phyloP scores from a whole-genome alignment of 2,329 filamentous ascomycete species.

The Nemania sp. region DNA sequence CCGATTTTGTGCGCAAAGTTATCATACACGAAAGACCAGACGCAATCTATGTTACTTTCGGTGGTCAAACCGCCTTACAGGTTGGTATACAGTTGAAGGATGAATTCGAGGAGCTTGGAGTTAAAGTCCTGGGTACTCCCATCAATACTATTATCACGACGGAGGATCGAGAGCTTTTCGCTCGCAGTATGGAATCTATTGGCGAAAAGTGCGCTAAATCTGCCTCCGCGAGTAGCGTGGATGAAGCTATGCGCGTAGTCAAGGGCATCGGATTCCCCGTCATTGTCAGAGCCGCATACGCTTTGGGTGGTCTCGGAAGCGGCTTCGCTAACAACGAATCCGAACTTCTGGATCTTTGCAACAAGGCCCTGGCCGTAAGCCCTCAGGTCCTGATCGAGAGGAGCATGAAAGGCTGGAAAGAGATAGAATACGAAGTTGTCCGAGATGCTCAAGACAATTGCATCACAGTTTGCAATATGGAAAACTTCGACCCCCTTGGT shows the following conservation, averaged over 20 bases:
- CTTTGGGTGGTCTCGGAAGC: constrained; percentile 90
- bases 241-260: constrained; percentile 87
- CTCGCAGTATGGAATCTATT: constrained; percentile 97
- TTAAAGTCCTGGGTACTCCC: constrained; percentile 92
- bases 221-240: constrained; percentile 83
- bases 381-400: constrained; percentile 96
- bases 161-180: constrained; percentile 96
- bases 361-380: constrained; percentile 91
- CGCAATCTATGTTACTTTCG: constrained; percentile 96
- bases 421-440: constrained; percentile 98
- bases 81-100: constrained; percentile 98
- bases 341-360: constrained; percentile 84
- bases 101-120: constrained; percentile 89
- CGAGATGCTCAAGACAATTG: constrained; percentile 96
- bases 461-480: constrained; percentile 99
- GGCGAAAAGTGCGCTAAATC: constrained; percentile 98
- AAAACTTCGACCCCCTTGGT: constrained; percentile 97
- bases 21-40: constrained; percentile 93
- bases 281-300: constrained; percentile 95
- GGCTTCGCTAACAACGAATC: constrained; percentile 89
- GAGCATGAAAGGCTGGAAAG: constrained; percentile 99
- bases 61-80: constrained; percentile 94
- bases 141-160: constrained; percentile 99
- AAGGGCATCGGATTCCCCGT: constrained; percentile 94
- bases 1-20: constrained; percentile 96